phyloP scores from a whole-genome alignment of 2,329 filamentous ascomycete genomes.

The Decorospora gaudefroyi region DNA sequence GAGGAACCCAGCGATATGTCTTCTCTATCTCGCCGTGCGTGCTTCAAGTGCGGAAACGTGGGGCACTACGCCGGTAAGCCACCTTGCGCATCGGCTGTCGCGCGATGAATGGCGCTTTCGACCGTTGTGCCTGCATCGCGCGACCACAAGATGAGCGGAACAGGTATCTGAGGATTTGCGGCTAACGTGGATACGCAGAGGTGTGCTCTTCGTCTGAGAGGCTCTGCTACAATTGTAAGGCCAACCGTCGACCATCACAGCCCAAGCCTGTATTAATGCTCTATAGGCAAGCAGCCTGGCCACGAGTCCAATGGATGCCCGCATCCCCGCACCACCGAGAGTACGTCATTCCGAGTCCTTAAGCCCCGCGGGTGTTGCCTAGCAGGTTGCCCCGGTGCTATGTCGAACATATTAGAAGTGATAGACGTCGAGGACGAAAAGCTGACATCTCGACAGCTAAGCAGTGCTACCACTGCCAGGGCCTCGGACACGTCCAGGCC shows the following conservation, averaged over 20 bases:
- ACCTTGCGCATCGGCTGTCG: slow-evolving; percentile 20
- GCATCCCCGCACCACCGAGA: slow-evolving; percentile 92
- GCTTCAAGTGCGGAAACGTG: slow-evolving; percentile 60
- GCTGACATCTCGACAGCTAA: slow-evolving; percentile 64
- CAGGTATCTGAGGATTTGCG: slow-evolving; percentile 7
- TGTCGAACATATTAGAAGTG: neutral
- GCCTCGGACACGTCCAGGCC: slow-evolving; percentile 95
- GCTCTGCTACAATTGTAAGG: slow-evolving; percentile 98
- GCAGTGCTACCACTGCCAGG: slow-evolving; percentile 99
- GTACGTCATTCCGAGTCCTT: slow-evolving; percentile 52
- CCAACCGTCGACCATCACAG: slow-evolving; percentile 6
- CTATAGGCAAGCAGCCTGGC: slow-evolving; percentile 78
- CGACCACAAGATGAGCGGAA: slow-evolving; percentile 18
- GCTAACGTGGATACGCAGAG: slow-evolving; percentile 59
- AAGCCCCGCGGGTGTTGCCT: neutral
- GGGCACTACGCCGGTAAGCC: slow-evolving; percentile 58
- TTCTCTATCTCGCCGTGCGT: slow-evolving; percentile 58
- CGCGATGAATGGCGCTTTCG: slow-evolving; percentile 22
- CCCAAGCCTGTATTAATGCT: slow-evolving; percentile 16
- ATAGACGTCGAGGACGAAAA: neutral
- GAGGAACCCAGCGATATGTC: slow-evolving; percentile 53
- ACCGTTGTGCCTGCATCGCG: slow-evolving; percentile 24
- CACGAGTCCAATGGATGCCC: slow-evolving; percentile 99
- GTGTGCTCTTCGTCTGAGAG: slow-evolving; percentile 97
- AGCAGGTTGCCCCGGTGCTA: neutral